phyloP scores from a whole-genome alignment of 352 stramenopile genomes.

The Paralagenidium karlingii region DNA sequence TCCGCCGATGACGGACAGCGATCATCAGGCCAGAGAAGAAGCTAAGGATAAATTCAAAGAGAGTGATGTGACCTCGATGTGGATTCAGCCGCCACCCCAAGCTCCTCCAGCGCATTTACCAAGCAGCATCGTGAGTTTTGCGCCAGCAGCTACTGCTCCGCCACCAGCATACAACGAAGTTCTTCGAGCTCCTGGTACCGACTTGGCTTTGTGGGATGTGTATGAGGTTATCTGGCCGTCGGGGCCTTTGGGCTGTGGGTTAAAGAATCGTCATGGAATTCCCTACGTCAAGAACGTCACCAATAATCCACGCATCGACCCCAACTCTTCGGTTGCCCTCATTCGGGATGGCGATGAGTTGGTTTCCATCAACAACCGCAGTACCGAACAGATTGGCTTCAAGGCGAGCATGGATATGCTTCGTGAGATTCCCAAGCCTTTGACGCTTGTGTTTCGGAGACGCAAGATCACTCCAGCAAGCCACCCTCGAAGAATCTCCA shows the following conservation, averaged over 20 bases:
- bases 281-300: constrained; percentile 61
- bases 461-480: not conserved
- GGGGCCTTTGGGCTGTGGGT: constrained; percentile 51
- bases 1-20: constrained; percentile 14
- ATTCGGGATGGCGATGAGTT: constrained; percentile 56
- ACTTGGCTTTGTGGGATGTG: no score
- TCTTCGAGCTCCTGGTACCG: no score
- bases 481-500: not conserved
- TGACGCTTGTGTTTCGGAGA: constrained; percentile 56
- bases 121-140: not conserved
- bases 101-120: not conserved
- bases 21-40: not conserved
- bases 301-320: constrained; percentile 11
- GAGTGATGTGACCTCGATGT: not conserved
- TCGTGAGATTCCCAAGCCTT: constrained; percentile 57
- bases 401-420: constrained; percentile 62
- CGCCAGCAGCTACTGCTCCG: not conserved
- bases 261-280: constrained; percentile 58
- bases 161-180: not conserved
- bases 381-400: constrained; percentile 62
- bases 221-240: constrained; percentile 72
- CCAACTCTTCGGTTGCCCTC: constrained; percentile 36
- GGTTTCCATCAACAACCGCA: constrained; percentile 55
- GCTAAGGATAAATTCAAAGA: not conserved
- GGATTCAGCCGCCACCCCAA: not conserved